Evolutionary conservation across 2,329 filamentous ascomycete genomes (phyloP), one percentile per base, ranked within the genome.

Genomic region (Verticillium dahliae): DNA sequence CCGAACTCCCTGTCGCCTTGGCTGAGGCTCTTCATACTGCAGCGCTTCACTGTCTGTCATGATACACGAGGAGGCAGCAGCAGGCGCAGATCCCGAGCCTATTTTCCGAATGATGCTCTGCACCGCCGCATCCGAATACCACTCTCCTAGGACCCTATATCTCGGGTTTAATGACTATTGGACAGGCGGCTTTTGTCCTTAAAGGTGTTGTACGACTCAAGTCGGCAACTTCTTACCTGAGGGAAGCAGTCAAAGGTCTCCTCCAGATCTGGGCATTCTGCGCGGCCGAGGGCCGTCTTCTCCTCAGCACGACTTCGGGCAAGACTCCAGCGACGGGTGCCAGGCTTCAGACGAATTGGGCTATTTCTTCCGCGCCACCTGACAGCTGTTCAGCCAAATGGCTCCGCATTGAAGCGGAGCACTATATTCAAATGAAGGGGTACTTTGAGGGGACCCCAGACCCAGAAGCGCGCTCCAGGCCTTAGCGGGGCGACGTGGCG

Each of bases 181-280:
- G 27, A 27, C 27, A 27, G 27, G 5, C 63, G 60, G 60, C 62
- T 62, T 10, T 65, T 58, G 1, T 50, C 63, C 2, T 27, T 63
- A 0, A 60, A 62, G 10, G 45, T 65, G 6, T 52, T 63, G 18
- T 60, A 65, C 31, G 50, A 59, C 38, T 52, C 60, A 10, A 38
- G 57, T 2, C 27, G 15, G 39, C 22, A 45, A 15, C 38, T 10
- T 22, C 18, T 50, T 4, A 22, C 22, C 45, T 50, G 45, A 50
- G 18, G 7, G 4, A 27, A 27, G 4, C 27, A 27, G 27, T 27
- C 27, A 3, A 27, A 27, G 27, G 27, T 27, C 27, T 27, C 27
- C 27, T 27, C 27, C 27, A 27, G 27, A 27, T 27, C 27, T 27
- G 27, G 27, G 27, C 27, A 27, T 27, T 27, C 27, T 4, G 27